phyloP scores from a whole-genome alignment of 2,329 filamentous ascomycete genomes.

The Plectosphaerella sp. region DNA sequence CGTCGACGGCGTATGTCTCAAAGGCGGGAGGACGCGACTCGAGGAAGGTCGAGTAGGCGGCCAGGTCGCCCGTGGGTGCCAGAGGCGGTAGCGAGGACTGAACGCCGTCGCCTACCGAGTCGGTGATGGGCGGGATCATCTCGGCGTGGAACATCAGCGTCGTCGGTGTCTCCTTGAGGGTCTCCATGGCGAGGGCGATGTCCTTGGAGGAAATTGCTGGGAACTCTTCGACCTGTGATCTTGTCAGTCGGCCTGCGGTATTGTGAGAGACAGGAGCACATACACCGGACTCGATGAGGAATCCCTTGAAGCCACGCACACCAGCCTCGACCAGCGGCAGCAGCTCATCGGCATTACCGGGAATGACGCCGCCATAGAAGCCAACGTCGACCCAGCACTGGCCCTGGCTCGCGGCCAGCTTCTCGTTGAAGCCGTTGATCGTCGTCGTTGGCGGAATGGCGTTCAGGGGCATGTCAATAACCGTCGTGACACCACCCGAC shows the following conservation, averaged over 20 bases:
- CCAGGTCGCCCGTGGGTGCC: constrained; percentile 66
- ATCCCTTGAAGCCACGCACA: constrained; percentile 94
- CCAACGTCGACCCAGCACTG: constrained; percentile 99
- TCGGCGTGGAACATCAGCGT: constrained; percentile 99
- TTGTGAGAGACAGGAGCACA: constrained; percentile 29
- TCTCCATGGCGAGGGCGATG: constrained; percentile 73
- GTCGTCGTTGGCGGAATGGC: constrained; percentile 96
- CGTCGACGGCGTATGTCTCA: constrained; percentile 84
- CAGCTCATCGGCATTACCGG: constrained; percentile 78
- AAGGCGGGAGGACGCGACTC: constrained; percentile 84
- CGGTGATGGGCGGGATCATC: constrained; percentile 86
- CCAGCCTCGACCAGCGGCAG: constrained; percentile 77
- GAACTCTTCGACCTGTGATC: constrained; percentile 80
- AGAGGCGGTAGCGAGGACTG: constrained; percentile 66
- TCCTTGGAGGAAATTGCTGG: constrained; percentile 81
- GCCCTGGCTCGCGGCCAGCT: constrained; percentile 75
- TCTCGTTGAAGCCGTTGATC: constrained; percentile 73
- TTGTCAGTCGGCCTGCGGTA: not conserved
- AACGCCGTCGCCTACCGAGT: constrained; percentile 74
- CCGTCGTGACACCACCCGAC: constrained; percentile 92
- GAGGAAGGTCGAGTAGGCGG: constrained; percentile 84
- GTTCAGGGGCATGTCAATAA: constrained; percentile 97
- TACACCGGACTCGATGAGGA: constrained; percentile 94
- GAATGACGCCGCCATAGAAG: constrained; percentile 93
- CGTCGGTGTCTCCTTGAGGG: constrained; percentile 75